Conservation (phyloP, 495 filamentous ascomycete species). For the Penicillium malachiteum region DNA sequence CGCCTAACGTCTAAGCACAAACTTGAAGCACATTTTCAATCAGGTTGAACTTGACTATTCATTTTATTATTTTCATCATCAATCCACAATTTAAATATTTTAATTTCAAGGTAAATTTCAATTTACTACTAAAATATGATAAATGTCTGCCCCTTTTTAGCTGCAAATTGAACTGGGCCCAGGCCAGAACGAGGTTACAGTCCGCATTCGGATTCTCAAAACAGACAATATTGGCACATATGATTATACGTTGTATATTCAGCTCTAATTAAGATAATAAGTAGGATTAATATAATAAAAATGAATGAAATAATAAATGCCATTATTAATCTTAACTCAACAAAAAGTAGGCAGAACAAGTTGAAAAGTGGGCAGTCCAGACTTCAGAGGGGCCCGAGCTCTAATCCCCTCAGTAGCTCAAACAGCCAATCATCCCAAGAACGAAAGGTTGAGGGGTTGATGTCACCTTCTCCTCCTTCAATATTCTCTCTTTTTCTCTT, state of each 20-base stretch:
- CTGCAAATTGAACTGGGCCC: conserved; percentile 3
- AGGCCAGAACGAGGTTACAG: conserved; percentile 11
- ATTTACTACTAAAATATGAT: not conserved
- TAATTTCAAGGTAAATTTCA: not conserved
- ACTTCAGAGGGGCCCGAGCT: conserved; percentile 15
- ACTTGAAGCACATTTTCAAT: not conserved
- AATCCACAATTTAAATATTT: too few species aligned
- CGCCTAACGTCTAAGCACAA: too few species aligned
- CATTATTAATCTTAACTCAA: not conserved
- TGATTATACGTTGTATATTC: not conserved
- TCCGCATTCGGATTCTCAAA: not conserved
- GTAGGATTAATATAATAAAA: not conserved
- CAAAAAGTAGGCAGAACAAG: conserved; percentile 3
- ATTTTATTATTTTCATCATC: too few species aligned
- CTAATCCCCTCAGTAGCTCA: conserved; percentile 11
- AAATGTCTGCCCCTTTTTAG: not conserved
- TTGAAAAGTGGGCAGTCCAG: conserved; percentile 12
- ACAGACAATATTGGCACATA: not conserved
- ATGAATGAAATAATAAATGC: not conserved
- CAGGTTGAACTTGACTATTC: too few species aligned
- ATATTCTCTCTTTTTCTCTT: conserved; percentile 1
- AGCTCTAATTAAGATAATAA: not conserved
- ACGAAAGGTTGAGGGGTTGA: conserved; percentile 8
- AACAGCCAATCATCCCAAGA: conserved; percentile 10
- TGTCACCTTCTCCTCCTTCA: not conserved